Evolutionary conservation across 1,284 basidiomycete genomes (phyloP), one percentile per base, ranked within the genome.

Genomic region (Puccinia polysora): DNA sequence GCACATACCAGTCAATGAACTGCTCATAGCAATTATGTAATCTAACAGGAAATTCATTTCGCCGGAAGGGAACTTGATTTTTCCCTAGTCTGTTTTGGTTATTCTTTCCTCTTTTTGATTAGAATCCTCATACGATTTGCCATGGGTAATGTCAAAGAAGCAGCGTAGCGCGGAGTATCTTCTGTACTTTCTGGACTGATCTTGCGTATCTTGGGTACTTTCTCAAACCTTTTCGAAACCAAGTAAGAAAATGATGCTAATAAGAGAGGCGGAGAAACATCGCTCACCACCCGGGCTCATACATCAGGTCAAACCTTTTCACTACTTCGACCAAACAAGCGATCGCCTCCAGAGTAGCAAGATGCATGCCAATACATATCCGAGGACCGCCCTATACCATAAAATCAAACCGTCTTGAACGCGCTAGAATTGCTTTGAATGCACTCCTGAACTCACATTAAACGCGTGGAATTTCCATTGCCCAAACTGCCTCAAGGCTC

Each of bases 401-500:
- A 55, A 43, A 25, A 20, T 14, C 25, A 64, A 30, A 3, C 43
- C 18, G n/a, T n/a, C 2, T 12, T 7, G 8, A 4, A 6, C 49
- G 15, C 14, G 12, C 7, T 20, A 12, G 43, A 45, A 45, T 45
- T n/a, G n/a, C 10, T 45, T 45, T 8, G 49, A 50, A 12, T 4
- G 49, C 5, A 50, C 20, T 20, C n/a, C n/a, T n/a, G n/a, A n/a
- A 72, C 69, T 36, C 23, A 72, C 69, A 49, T 72, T 72, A 52
- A 72, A 72, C 15, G 60, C 69, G 50, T 72, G 69, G n/a, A 64
- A 72, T 47, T 63, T 63, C 69, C 69, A 72, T 64, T 72, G 69
- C 18, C 69, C 60, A 45, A 53, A 72, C 14, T 72, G 59, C 15
- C 34, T 62, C 32, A 72, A 38, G 20, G 6, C 43, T 34, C 69